Evolutionary conservation across 176 grass and related monocot species (phyloP).

Genomic region (Stipa capillata): DNA sequence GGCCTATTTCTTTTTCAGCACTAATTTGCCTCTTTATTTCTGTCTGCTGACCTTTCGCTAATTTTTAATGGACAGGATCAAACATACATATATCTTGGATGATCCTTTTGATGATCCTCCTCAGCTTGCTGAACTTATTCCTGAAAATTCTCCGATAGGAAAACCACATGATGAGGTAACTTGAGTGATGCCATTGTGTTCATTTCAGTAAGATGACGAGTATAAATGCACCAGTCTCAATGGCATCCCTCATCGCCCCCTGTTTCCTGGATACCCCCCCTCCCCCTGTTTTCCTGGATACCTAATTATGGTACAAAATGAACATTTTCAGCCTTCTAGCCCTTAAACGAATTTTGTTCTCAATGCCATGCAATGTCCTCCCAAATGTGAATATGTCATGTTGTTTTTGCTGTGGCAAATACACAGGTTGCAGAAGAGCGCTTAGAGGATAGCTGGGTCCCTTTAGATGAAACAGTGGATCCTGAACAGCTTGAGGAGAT

Average conservation of each 20-base stretch:
- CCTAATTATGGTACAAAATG: background rate
- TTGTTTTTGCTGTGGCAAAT: background rate
- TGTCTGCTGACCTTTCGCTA: background rate
- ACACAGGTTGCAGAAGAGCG: constrained; percentile 67
- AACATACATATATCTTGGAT: constrained; percentile 94
- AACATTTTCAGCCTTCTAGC: background rate
- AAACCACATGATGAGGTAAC: constrained; percentile 84
- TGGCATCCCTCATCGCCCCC: background rate
- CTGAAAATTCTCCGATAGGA: constrained; percentile 78
- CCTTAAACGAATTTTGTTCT: background rate
- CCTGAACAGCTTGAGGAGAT: constrained; percentile 72
- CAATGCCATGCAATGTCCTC: background rate
- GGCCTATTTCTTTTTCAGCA: background rate
- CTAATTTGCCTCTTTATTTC: background rate
- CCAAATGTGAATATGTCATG: background rate
- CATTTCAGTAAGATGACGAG: background rate
- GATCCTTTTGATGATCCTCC: constrained; percentile 96
- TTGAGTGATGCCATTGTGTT: background rate
- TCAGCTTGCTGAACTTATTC: constrained; percentile 75
- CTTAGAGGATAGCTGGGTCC: constrained; percentile 91
- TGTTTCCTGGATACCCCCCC: too few species aligned
- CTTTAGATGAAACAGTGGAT: constrained; percentile 68
- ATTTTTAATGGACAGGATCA: constrained; percentile 56
- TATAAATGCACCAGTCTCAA: background rate
- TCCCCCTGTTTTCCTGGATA: background rate